Percentiles rank a stretch among this genome's conserved stretches.
Conservation (phyloP, 2,329 filamentous ascomycete genomes). For the Colletotrichum tofieldiae region DNA sequence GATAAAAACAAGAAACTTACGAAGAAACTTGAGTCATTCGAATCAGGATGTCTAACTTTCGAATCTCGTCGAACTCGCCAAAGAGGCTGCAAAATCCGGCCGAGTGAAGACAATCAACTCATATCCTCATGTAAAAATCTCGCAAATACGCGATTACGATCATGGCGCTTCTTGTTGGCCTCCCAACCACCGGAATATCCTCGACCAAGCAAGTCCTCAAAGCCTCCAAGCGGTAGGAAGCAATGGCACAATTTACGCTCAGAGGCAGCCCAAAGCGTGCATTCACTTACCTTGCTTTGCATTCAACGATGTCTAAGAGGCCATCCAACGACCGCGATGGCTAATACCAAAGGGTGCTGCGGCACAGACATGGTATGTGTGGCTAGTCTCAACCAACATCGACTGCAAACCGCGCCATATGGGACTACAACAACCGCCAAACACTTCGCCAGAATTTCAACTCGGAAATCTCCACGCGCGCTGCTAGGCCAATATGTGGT, state of each 20-base stretch:
- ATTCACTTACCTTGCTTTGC: not conserved
- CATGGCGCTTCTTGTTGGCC: not conserved
- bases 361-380: not conserved
- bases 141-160: not conserved
- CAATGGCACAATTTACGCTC: not conserved
- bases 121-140: not conserved
- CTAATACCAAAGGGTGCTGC: not conserved
- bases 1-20: not conserved
- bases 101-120: not conserved
- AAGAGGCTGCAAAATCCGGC: not conserved
- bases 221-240: not conserved
- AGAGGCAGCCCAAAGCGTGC: not conserved
- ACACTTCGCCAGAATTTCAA: not conserved
- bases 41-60: not conserved
- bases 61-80: not conserved
- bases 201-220: not conserved
- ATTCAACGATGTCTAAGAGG: not conserved
- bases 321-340: not conserved
- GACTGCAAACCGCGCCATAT: not conserved
- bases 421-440: not conserved
- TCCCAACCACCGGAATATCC: not conserved
- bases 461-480: not conserved
- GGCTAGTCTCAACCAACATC: not conserved
- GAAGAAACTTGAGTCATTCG: not conserved
- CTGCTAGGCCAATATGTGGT: not conserved